Base-by-base conservation (phyloP, 2,329 filamentous ascomycete species). In the Neophaeococcomyces mojaviensis region DNA sequence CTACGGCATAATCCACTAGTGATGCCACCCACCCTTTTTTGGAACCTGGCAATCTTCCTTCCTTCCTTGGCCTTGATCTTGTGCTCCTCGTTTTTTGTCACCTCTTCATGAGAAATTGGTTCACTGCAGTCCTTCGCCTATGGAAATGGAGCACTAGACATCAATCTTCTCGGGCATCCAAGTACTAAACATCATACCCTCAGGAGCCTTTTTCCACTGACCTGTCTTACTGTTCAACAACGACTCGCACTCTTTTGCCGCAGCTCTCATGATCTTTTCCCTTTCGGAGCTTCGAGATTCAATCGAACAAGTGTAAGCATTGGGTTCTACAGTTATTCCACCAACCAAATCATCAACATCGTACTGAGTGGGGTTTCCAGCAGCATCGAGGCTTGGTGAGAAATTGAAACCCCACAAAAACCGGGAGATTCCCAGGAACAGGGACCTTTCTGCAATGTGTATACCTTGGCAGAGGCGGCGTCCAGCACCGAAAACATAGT, bases 71-170 rank as follows among this genome's bases (percentile, higher is more conserved):
- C n/a, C n/a, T n/a, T n/a, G n/a, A n/a, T n/a, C n/a, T n/a, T n/a
- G n/a, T n/a, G n/a, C n/a, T n/a, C n/a, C n/a, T n/a, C n/a, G n/a
- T n/a, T n/a, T n/a, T n/a, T n/a, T n/a, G n/a, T n/a, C n/a, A n/a
- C n/a, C n/a, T n/a, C n/a, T n/a, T n/a, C n/a, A n/a, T n/a, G n/a
- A n/a, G n/a, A n/a, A n/a, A n/a, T n/a, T n/a, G n/a, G n/a, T n/a
- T n/a, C n/a, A n/a, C 60, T 69, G 51, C 48, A 31, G 44, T 51
- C 28, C 49, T 68, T 66, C 68, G 70, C 8, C 61, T 61, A 28
- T 65, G 66, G 1, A 5, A 45, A 22, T 32, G 30, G 16, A 6
- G 34, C 41, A n/a, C n/a, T n/a, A 44, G 2, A 24, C 44, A 8
- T 46, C 44, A 26, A 46, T 22, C 28, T 46, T 46, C 15, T 40